These are phyloP conservation scores for Podospora anserina DNA, from an alignment of 495 filamentous ascomycete species.

Conservation along the genomic window DNA sequence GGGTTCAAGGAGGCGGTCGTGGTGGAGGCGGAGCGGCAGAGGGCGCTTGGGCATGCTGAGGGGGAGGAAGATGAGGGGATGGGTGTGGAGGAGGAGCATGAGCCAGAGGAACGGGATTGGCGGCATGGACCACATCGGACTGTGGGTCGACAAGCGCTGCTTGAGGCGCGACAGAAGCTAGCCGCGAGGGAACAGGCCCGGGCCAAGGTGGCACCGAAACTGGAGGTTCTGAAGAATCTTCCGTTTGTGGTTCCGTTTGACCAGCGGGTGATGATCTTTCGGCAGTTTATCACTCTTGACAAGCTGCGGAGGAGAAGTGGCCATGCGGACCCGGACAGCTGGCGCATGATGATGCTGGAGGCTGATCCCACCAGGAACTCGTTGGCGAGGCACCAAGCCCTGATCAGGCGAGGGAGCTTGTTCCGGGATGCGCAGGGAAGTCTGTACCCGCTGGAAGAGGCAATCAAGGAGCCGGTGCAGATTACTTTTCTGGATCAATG, in stretches of 20 bases:
- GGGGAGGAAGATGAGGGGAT: slow-evolving; percentile 47
- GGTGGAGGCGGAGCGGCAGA: slow-evolving; percentile 61
- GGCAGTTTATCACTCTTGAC: slow-evolving; percentile 83
- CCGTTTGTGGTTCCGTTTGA: slow-evolving; percentile 95
- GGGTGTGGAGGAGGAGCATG: slow-evolving; percentile 40
- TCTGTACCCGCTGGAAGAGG: slow-evolving; percentile 77
- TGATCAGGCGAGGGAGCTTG: slow-evolving; percentile 72
- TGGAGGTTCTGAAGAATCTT: slow-evolving; percentile 93
- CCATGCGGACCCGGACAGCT: slow-evolving; percentile 70
- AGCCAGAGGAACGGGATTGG: slow-evolving; percentile 35
- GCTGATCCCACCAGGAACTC: slow-evolving; percentile 28
- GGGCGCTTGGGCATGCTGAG: slow-evolving; percentile 32
- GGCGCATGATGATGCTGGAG: slow-evolving; percentile 64
- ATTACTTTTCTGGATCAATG: slow-evolving; percentile 96
- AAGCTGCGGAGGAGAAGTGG: slow-evolving; percentile 74
- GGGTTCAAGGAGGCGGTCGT: slow-evolving; percentile 85
- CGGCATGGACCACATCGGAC: slow-evolving; percentile 19
- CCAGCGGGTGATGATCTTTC: slow-evolving; percentile 89
- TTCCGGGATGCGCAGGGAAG: slow-evolving; percentile 84
- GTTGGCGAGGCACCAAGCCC: slow-evolving; percentile 66
- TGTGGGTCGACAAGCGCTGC: slow-evolving; percentile 20
- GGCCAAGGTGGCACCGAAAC: slow-evolving; percentile 72
- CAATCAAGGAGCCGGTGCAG: slow-evolving; percentile 93
- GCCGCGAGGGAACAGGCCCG: slow-evolving; percentile 63
- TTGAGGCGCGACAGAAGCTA: slow-evolving; percentile 58